phyloP scores from a whole-genome alignment of 805 yeast genomes.

The Tanozyma kutaoensis region DNA sequence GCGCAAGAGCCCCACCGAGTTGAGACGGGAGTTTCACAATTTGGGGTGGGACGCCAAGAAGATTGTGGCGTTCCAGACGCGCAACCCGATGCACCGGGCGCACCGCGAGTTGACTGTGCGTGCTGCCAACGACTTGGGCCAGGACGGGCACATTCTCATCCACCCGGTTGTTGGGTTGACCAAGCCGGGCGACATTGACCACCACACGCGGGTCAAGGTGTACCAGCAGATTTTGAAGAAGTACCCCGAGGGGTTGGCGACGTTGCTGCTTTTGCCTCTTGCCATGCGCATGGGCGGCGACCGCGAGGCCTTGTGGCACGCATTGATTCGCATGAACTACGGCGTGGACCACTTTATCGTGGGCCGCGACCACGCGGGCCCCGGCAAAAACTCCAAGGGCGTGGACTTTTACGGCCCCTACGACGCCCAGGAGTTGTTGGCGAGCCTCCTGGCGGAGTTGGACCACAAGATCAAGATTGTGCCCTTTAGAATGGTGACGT shows the following conservation, averaged over 20 bases:
- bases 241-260: constrained; percentile 90
- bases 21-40: constrained; percentile 69
- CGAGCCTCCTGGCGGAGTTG: constrained; percentile 59
- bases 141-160: constrained; percentile 61
- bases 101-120: constrained; percentile 92
- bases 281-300: constrained; percentile 99
- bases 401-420: constrained; percentile 94
- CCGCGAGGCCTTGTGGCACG: constrained; percentile 97
- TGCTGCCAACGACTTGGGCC: constrained; percentile 88
- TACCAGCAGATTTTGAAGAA: constrained; percentile 86
- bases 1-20: constrained; percentile 83
- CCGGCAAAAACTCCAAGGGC: constrained; percentile 79
- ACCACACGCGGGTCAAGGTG: constrained; percentile 92
- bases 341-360: constrained; percentile 97
- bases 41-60: constrained; percentile 65
- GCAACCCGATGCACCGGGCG: constrained; percentile 98
- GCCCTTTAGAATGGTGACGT: constrained; percentile 94
- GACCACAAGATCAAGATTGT: constrained; percentile 65
- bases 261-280: constrained; percentile 74
- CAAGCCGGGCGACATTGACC: constrained; percentile 96
- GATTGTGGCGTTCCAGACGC: constrained; percentile 93
- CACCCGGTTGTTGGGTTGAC: constrained; percentile 97
- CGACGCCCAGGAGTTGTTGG: constrained; percentile 88
- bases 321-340: constrained; percentile 87
- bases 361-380: constrained; percentile 98